These are phyloP conservation scores for Extremus antarcticus DNA, from an alignment of 495 filamentous ascomycete species.

Conservation along the genomic window DNA sequence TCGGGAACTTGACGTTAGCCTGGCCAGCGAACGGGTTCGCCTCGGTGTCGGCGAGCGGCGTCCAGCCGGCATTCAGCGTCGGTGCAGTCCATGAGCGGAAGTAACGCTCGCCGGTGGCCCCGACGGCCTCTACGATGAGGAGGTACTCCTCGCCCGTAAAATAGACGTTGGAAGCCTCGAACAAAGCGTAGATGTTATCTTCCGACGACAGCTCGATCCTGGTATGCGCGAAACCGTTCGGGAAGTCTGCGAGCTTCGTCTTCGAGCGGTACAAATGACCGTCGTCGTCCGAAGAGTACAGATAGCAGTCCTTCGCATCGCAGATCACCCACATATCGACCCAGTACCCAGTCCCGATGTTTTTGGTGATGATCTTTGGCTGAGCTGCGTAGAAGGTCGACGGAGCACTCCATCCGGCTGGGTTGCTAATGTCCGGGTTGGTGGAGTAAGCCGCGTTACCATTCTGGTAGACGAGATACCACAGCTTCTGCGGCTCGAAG, in stretches of 20 bases:
- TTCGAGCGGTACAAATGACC: conserved; percentile 23
- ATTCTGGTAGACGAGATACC: conserved; percentile 24
- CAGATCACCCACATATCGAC: too few species aligned
- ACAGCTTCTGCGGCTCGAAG: conserved; percentile 22
- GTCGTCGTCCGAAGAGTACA: too few species aligned
- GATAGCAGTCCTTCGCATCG: too few species aligned
- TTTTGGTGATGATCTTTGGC: conserved; percentile 13
- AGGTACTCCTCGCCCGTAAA: conserved; percentile 18
- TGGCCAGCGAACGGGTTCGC: conserved; percentile 22
- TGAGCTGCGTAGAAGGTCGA: conserved; percentile 16
- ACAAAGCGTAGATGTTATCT: conserved; percentile 20
- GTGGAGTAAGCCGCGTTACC: conserved; percentile 23
- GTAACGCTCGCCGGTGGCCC: conserved; percentile 17
- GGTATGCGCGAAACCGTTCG: conserved; percentile 13
- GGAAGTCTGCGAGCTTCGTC: conserved; percentile 22
- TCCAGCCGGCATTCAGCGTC: conserved; percentile 20
- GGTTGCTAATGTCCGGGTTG: conserved; percentile 20
- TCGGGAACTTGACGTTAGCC: conserved; percentile 18
- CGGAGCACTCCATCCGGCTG: conserved; percentile 20
- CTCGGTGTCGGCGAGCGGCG: conserved; percentile 16
- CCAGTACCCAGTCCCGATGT: conserved; percentile 23
- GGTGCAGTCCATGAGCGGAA: conserved; percentile 24
- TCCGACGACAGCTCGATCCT: conserved; percentile 20
- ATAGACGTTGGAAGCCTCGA: conserved; percentile 24
- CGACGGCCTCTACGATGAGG: conserved; percentile 24